Percentiles rank a stretch among this genome's conserved stretches.
phyloP scores from a whole-genome alignment of 805 yeast genomes.

The Nakazawaea ishiwadae region DNA sequence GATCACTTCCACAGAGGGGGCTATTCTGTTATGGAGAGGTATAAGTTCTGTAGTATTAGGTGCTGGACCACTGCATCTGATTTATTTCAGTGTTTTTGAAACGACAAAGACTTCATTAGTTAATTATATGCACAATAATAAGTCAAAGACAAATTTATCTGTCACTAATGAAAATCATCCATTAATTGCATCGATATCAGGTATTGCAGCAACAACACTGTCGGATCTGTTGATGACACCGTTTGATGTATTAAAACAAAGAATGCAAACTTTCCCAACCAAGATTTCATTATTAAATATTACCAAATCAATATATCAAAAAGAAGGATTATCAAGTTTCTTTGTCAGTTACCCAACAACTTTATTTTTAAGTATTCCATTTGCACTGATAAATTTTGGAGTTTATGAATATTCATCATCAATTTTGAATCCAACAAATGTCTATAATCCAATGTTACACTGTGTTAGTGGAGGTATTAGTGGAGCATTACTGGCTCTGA shows the following conservation, averaged over 20 bases:
- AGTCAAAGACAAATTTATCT: slow-evolving; percentile 25
- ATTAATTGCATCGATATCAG: slow-evolving; percentile 78
- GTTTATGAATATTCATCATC: slow-evolving; percentile 84
- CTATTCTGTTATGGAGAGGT: slow-evolving; percentile 88
- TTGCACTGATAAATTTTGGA: slow-evolving; percentile 91
- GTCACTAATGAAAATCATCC: slow-evolving; percentile 72
- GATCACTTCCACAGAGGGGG: slow-evolving; percentile 86
- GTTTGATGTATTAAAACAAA: slow-evolving; percentile 89
- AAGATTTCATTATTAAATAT: slow-evolving; percentile 18
- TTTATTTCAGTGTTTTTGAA: slow-evolving; percentile 93
- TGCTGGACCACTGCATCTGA: slow-evolving; percentile 99
- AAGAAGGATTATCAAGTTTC: slow-evolving; percentile 76
- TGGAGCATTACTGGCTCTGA: slow-evolving; percentile 93
- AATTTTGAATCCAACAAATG: slow-evolving; percentile 68
- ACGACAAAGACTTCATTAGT: slow-evolving; percentile 58
- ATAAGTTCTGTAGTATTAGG: slow-evolving; percentile 88
- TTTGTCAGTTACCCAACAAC: slow-evolving; percentile 95
- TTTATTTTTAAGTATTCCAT: slow-evolving; percentile 84
- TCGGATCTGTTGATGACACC: slow-evolving; percentile 97
- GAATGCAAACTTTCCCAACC: slow-evolving; percentile 65
- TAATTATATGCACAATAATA: slow-evolving; percentile 24
- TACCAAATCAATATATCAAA: slow-evolving; percentile 36
- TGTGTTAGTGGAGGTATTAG: slow-evolving; percentile 91
- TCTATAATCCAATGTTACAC: slow-evolving; percentile 85
- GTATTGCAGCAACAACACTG: slow-evolving; percentile 88